Evolutionary conservation across 2,329 filamentous ascomycete genomes (phyloP), one percentile per base, ranked within the genome.

Genomic region (Phialemoniopsis sp.): DNA sequence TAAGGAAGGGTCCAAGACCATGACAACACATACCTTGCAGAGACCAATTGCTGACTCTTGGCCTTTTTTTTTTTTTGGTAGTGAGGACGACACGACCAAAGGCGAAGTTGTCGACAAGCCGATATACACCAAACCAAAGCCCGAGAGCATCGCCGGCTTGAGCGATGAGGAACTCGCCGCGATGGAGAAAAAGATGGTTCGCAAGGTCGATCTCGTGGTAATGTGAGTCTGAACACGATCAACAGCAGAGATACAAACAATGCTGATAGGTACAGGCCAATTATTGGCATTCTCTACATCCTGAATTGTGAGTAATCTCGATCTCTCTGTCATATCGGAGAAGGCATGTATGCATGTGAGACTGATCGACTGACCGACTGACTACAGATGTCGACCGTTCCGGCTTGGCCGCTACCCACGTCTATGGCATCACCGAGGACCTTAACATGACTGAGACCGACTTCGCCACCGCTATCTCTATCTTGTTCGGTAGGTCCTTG

Each of bases 401-500:
- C 33, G 62, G 59, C 18, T 43, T 67, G 8, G 57, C 61, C 3
- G 52, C 61, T 1, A 60, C 64, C 8, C 64, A 64, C 34, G 54
- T 67, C 4, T 55, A 64, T 35, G 63, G 63, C 16, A 64, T 67
- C 43, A 63, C 52, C 38, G 54, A 60, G 2, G 63, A 66, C 39
- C 49, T 67, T n/a, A 48, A 59, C 36, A 59, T 67, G 60, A 57
- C 46, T 5, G 56, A 50, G 2, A 28, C 55, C 14, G 47, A 66
- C 28, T 64, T 63, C 36, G 57, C 59, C 13, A 68, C 66, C 8
- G 59, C 55, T 32, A 56, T 68, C 17, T 64, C 61, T 18, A 69
- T 70, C 34, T 56, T 71, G 12, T 70, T 68, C 42, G 21, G 21
- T 26, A 26, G 6, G 21, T 26, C 21, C 21, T 6, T 10, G 21